Base-by-base conservation (phyloP, 768 basidiomycete genomes). In the Leccinum barrowsii region DNA sequence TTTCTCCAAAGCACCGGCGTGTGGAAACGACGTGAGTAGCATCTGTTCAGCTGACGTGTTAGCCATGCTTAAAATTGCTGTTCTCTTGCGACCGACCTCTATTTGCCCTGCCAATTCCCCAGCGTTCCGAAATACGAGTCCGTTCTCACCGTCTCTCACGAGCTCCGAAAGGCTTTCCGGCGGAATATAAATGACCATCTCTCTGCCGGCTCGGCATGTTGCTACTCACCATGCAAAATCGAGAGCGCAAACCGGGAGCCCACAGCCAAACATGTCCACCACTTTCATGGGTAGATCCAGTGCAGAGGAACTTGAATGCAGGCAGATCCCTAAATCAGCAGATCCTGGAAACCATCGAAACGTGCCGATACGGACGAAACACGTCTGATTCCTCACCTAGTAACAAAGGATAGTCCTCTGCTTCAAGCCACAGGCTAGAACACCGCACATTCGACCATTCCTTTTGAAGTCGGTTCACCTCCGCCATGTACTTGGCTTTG, bases 251-350 rank as follows among this genome's bases (percentile, higher is more conserved):
- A 98, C 97, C 0, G 96, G 96, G 56, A 98, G 77, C 5, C 89
- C 89, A 65, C 95, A 98, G 4, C 97, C 97, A 75, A 98, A 98
- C 96, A 98, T 98, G 72, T 99, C 97, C 7, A 99, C 94, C 5
- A 99, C 86, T 73, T 99, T 99, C 97, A 99, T 99, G 3, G 97
- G 97, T 55, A 99, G 77, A 73, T 99, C 97, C 57, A 94, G 75
- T 1, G 83, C 89, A 2, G 92, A 95, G 0, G 92, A 93, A 71
- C 92, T 95, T 5, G 85, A 84, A 75, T 99, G 97, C 52, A 99
- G 75, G 60, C 86, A 94, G 57, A 98, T 82, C 2, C 97, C 97
- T 42, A 99, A 65, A 72, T 99, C 94, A 10, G 94, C 92, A 4
- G 92, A 89, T 32, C 94, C 92, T 93, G 61, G 5, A 34, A 48